A percentile compares a stretch with the other conserved stretches of the same genome.
phyloP scores from a whole-genome alignment of 177 flowering plant species.

The Telopea speciosissima region DNA sequence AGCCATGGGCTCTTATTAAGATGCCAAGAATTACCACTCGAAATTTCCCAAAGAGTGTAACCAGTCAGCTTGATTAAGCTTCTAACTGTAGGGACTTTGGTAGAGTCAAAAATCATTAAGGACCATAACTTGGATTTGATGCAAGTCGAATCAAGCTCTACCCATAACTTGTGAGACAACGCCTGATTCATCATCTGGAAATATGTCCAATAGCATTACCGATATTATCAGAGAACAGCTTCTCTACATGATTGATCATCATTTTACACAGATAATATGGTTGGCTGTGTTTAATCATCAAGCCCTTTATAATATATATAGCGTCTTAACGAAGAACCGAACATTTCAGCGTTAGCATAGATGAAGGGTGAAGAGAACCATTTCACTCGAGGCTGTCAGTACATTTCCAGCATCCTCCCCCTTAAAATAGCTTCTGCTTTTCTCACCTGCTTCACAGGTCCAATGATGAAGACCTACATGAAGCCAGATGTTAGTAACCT shows the following conservation, averaged over 20 bases:
- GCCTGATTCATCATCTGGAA: neutral
- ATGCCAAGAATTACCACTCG: too few relatives aligned
- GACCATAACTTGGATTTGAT: too few relatives aligned
- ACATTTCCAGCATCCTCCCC: constrained; percentile 41
- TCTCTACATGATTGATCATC: constrained; percentile 1
- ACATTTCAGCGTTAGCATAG: constrained; percentile 1
- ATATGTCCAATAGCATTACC: neutral
- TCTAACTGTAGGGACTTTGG: too few relatives aligned
- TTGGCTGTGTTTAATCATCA: neutral
- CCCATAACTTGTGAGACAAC: neutral
- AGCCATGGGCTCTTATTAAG: too few relatives aligned
- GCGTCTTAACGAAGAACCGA: neutral
- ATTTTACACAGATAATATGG: neutral
- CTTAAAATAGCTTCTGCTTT: constrained; percentile 61
- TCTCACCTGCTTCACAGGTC: constrained; percentile 51
- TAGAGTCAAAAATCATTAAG: too few relatives aligned
- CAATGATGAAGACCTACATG: constrained; percentile 53
- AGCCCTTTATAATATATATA: neutral
- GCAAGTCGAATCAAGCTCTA: neutral
- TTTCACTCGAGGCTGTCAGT: constrained; percentile 4
- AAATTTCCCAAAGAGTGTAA: too few relatives aligned
- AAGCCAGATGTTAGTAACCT: neutral
- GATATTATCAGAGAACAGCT: neutral
- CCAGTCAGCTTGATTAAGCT: too few relatives aligned
- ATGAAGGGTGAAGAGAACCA: neutral